phyloP scores from a whole-genome alignment of 768 basidiomycete genomes.

The Stropharia rugosoannulata region DNA sequence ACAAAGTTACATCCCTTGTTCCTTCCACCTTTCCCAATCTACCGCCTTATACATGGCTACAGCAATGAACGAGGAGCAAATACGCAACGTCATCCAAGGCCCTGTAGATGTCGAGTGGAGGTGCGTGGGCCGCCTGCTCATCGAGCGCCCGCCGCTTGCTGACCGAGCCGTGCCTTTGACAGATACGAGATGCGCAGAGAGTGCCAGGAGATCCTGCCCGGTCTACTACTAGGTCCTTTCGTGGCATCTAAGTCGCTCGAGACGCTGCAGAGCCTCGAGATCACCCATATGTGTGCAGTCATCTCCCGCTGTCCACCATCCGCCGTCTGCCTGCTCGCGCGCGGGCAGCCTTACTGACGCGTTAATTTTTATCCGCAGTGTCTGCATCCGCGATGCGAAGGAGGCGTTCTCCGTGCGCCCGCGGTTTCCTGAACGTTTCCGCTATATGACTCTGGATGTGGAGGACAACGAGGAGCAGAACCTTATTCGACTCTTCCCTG shows the following conservation, averaged over 20 bases:
- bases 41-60: conserved; percentile 7
- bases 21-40: background rate
- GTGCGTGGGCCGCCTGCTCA: conserved; percentile 33
- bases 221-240: conserved; percentile 83
- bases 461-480: conserved; percentile 95
- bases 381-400: conserved; percentile 87
- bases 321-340: conserved; percentile 7
- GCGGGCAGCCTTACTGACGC: background rate
- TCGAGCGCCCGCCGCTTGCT: conserved; percentile 7
- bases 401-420: conserved; percentile 89
- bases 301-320: conserved; percentile 11
- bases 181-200: conserved; percentile 97
- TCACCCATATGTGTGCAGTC: conserved; percentile 76
- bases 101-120: conserved; percentile 85
- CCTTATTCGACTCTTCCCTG: conserved; percentile 86
- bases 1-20: too few species aligned
- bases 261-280: conserved; percentile 57
- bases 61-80: conserved; percentile 36
- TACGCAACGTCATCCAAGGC: conserved; percentile 70
- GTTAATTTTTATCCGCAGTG: conserved; percentile 38
- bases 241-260: conserved; percentile 83
- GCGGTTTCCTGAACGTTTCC: conserved; percentile 77
- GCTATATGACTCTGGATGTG: conserved; percentile 81
- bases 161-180: background rate
- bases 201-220: conserved; percentile 87